These are phyloP conservation scores for Penicillium sp. DNA, from an alignment of 2,329 filamentous ascomycete genomes.

Conservation along the genomic window DNA sequence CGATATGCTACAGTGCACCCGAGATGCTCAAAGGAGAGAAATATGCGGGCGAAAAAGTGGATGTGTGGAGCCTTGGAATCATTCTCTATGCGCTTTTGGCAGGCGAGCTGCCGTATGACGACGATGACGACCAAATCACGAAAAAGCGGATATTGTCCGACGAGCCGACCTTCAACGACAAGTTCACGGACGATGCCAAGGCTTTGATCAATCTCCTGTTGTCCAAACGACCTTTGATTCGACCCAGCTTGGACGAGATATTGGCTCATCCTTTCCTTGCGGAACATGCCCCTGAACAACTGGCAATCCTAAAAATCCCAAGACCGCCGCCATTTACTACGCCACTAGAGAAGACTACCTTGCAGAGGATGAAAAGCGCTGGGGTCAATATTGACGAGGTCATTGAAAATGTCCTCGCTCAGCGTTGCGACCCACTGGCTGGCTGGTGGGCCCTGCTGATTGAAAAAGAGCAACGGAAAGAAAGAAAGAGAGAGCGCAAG, in stretches of 20 bases:
- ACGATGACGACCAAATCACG: slow-evolving; percentile 86
- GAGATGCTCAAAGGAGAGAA: slow-evolving; percentile 99
- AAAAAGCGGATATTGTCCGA: slow-evolving; percentile 80
- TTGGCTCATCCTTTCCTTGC: slow-evolving; percentile 82
- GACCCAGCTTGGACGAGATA: slow-evolving; percentile 80
- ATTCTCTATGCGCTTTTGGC: slow-evolving; percentile 82
- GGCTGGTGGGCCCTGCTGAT: slow-evolving; percentile 96
- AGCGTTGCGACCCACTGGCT: slow-evolving; percentile 83
- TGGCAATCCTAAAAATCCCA: slow-evolving; percentile 80
- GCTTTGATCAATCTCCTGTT: slow-evolving; percentile 75
- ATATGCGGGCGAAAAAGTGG: slow-evolving; percentile 96
- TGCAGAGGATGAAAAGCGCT: slow-evolving; percentile 88
- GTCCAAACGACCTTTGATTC: slow-evolving; percentile 81
- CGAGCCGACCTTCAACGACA: slow-evolving; percentile 80
- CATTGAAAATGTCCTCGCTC: slow-evolving; percentile 87
- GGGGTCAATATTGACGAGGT: slow-evolving; percentile 93
- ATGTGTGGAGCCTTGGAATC: slow-evolving; percentile 96
- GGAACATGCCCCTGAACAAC: slow-evolving; percentile 82
- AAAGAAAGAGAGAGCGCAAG: slow-evolving; percentile 73
- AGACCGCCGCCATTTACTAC: slow-evolving; percentile 82
- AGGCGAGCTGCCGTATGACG: slow-evolving; percentile 86
- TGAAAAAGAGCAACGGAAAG: slow-evolving; percentile 91
- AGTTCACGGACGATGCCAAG: slow-evolving; percentile 73
- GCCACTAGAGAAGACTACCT: slow-evolving; percentile 79
- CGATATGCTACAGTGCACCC: slow-evolving; percentile 94